Evolutionary conservation across 768 basidiomycete genomes (phyloP), one percentile per base, ranked within the genome.

Genomic region (Gymnopilus dilepis): DNA sequence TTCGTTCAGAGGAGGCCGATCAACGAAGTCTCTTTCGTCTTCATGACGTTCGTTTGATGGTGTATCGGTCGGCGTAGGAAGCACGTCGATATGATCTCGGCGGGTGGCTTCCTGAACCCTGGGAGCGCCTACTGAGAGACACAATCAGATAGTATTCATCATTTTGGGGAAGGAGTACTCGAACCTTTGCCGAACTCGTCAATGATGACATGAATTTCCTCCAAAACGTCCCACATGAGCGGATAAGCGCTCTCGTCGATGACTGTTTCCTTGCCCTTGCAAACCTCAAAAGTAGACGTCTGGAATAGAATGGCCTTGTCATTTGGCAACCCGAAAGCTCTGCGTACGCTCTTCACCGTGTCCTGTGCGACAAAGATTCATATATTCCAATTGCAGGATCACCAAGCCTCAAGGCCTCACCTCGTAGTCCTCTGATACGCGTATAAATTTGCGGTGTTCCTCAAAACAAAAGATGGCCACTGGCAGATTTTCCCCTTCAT

Each of bases 191-290:
- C 52, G 33, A 2, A 19, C 13, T 59, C 41, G 2, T 47, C 48
- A 13, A 68, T 30, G 6, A 59, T 43, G 3, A 77, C 66, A 5
- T 48, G 64, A 15, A 78, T 62, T 54, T 76, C 72, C 45, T 75
- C 75, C 60, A 78, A 58, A 9, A 68, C 62, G 6, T 51, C 38
- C 56, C 58, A 65, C 45, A 77, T 65, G 2, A 67, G 61, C 1
- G 65, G 61, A 56, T 74, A 78, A 1, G 71, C 76, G 59, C 70
- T 72, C 40, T 73, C 66, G 40, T 74, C 73, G 47, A 77, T 71
- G 40, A 74, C 74, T 1, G 74, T 65, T 13, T 63, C 62, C 24
- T 57, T 41, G 4, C 71, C 73, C 31, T 67, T 64, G 47, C 76
- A 78, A 30, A 71, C 70, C 26, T 75, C 74, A 22, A 75, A 60